Evolutionary conservation across 768 basidiomycete genomes (phyloP), one percentile per base, ranked within the genome.

Genomic region (Termitomyces sp.): DNA sequence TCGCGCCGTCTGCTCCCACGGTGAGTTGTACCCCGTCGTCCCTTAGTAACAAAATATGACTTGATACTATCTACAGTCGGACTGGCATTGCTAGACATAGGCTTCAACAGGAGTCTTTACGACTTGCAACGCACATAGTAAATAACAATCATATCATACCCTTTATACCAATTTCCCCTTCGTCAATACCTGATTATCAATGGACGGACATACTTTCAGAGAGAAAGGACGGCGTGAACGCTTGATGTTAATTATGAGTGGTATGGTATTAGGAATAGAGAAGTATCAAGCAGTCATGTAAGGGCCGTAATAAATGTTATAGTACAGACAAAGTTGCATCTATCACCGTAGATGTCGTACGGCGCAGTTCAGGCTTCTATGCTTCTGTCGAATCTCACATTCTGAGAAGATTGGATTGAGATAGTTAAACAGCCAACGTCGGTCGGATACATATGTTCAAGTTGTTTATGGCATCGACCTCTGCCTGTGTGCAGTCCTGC

Each of bases 1-100:
- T 60, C 5, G 58, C 67, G 18, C 73, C 76, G 0, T 53, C 57
- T 13, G 54, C 57, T 7, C 65, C 59, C 36, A 71, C 73, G 59
- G 75, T 76, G 62, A 53, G 75, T 68, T 14, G 31, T 39, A 31
- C 32, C 34, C 9, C 14, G 16, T 46, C 13, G 58, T 43, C 9
- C 42, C 27, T 31, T 24, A 12, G 16, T 13, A 24, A 8, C 14
- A 22, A 14, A 5, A 1, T 46, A 36, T 10, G 27, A 44, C 26
- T 41, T 2, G 29, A 29, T 32, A 8, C n/a, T n/a, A 9, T 37
- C 31, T 10, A 36, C 27, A 61, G 60, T 43, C 53, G 46, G 56
- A 57, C 43, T 61, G 60, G 60, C 52, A 58, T 32, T 61, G 60
- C 42, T 61, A 32, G 55, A 37, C 22, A 10, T 32, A 27, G 24